Evolutionary conservation across 805 yeast species (phyloP).

Genomic region (Brettanomyces sp.): DNA sequence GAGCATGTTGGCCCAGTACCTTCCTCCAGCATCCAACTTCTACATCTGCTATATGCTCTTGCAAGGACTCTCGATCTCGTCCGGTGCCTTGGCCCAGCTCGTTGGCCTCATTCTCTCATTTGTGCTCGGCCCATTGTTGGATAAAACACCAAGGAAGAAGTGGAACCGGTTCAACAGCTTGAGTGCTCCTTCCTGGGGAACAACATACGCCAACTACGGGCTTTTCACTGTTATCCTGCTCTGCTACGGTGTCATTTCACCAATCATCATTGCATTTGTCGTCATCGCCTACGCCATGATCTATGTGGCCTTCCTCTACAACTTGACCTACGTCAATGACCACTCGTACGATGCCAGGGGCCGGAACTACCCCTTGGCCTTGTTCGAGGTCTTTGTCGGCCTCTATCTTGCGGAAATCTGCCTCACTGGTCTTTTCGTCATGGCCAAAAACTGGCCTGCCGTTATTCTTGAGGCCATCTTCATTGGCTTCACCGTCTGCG

Average conservation of each 20-base stretch:
- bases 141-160: conserved; percentile 84
- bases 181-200: conserved; percentile 70
- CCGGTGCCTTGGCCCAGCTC: conserved; percentile 69
- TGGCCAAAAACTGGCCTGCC: conserved; percentile 73
- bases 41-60: conserved; percentile 75
- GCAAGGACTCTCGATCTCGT: conserved; percentile 70
- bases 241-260: conserved; percentile 72
- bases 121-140: conserved; percentile 61
- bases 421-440: conserved; percentile 61
- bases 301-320: conserved; percentile 55
- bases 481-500: conserved; percentile 45
- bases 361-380: conserved; percentile 60
- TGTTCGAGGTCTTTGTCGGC: conserved; percentile 65
- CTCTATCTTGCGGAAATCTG: conserved; percentile 64
- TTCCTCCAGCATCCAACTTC: conserved; percentile 88
- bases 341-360: conserved; percentile 62
- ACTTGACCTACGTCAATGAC: conserved; percentile 51
- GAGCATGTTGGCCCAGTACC: conserved; percentile 59
- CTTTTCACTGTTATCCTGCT: conserved; percentile 64
- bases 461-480: conserved; percentile 60
- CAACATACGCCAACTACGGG: conserved; percentile 69
- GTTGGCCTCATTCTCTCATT: conserved; percentile 65
- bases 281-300: conserved; percentile 45
- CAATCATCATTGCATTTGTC: conserved; percentile 62
- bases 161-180: conserved; percentile 69